Evolutionary conservation across 805 yeast genomes (phyloP), one percentile per base, ranked within the genome.

Genomic region (Candida tammaniensis): DNA sequence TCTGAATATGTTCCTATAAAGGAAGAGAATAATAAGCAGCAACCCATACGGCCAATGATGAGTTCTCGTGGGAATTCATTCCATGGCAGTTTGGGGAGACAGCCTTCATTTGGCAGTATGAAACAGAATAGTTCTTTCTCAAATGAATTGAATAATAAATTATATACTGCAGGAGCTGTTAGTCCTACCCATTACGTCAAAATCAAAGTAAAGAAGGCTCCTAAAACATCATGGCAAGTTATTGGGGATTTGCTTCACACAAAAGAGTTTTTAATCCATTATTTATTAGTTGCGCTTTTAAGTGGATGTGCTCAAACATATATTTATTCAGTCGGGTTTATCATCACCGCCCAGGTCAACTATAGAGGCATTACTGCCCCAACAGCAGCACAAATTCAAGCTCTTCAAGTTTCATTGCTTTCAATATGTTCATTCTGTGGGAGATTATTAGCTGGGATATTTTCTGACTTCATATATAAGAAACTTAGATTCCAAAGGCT

Each of bases 251-350:
- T 59, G 7, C 24, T 62, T 3, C 35, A 47, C 9, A 43, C 52
- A 34, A 57, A 43, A 30, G 37, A 48, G 4, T 83, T 78, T 38
- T 41, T 79, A 13, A 57, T 70, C 7, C 81, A 77, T 43, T 80
- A 68, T 44, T 28, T 76, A 5, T 64, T 78, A n/a, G 61, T 81
- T 16, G 76, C 84, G 0, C 54, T 74, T 4, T 57, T 76, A 27
- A 74, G 80, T 49, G 81, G 86, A 1, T 63, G 78, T 27, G 85
- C 88, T 3, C 89, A 82, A 52, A 73, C 76, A 55, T 84, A 82
- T 50, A 82, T 84, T 17, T 84, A 70, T 49, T 72, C 84, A 2
- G 80, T 84, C 22, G 94, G 94, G 0, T 83, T 78, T 48, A 69
- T 84, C n/a, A 83, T 81, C 7, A 53, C 59, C 3, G 70, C 73